Evolutionary conservation across 768 basidiomycete genomes (phyloP), one percentile per base, ranked within the genome.

Genomic region (Phanerochaete sordida): DNA sequence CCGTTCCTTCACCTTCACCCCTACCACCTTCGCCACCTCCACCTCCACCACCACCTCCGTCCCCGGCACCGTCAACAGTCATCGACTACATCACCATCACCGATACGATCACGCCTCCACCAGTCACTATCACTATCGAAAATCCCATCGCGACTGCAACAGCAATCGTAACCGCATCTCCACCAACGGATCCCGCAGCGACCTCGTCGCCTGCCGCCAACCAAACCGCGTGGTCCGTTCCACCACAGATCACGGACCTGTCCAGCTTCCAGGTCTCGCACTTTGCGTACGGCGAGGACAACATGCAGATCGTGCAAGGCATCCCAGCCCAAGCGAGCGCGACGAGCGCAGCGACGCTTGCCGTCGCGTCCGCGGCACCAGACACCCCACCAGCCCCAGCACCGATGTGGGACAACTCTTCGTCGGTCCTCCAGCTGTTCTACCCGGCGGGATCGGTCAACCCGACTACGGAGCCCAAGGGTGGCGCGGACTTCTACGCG

Each of bases 401-500:
- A 23, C 61, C 60, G 45, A 62, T 68, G 9, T 71, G 69, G 69
- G 65, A 67, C 52, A 71, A 76, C 66, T 52, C 69, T 5, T 72
- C 71, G 33, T 71, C 86, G 0, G 72, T 81, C 54, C 69, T 93
- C 12, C 86, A 87, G 62, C 74, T 92, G 23, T 73, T 83, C 60
- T 93, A 89, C 66, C 91, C 90, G 2, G 79, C 77, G 23, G 73
- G 79, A 50, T 91, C 90, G 1, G 80, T 87, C 69, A 88, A 91
- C 69, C 91, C 91, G 1, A 80, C 73, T 0, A 78, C 76, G 45
- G 72, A 76, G 26, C 88, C 88, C 2, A 72, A 78, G 61, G 91
- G 91, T 35, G 91, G 91, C 1, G 82, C 88, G 0, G 83, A 91
- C 64, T 92, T 93, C 70, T 85, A 83, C 63, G 79, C 84, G 7